Conservation (phyloP, 106 monocot genomes). For the Acanthochlamys bracteata region DNA sequence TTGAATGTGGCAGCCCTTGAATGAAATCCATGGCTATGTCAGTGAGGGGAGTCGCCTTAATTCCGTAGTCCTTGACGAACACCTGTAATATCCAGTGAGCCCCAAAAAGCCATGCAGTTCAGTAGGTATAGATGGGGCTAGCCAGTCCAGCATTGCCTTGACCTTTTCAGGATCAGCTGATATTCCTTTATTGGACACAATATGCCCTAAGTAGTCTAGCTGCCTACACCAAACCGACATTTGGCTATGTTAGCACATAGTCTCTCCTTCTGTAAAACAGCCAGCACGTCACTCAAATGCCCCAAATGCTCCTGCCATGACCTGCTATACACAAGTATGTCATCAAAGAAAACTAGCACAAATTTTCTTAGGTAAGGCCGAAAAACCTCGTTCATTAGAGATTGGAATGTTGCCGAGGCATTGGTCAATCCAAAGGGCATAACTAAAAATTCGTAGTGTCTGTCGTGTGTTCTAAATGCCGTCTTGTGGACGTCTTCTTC, state of each 20-base stretch:
- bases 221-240: neutral
- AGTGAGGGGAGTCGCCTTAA: neutral
- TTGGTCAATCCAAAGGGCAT: slow-evolving; percentile 2
- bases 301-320: neutral
- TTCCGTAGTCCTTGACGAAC: neutral
- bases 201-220: neutral
- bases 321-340: neutral
- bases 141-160: neutral
- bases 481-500: neutral
- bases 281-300: neutral
- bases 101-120: neutral
- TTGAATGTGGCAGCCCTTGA: neutral
- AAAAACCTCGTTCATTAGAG: neutral
- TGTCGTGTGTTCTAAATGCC: neutral
- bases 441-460: neutral
- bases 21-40: slow-evolving; percentile 9
- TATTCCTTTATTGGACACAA: neutral
- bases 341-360: slow-evolving; percentile 3
- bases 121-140: neutral
- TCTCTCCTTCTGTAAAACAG: too few species aligned
- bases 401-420: neutral
- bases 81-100: neutral
- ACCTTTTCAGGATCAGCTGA: neutral
- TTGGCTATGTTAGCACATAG: neutral
- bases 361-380: neutral